phyloP scores from a whole-genome alignment of 306 rosid species.

The Pueraria montana region DNA sequence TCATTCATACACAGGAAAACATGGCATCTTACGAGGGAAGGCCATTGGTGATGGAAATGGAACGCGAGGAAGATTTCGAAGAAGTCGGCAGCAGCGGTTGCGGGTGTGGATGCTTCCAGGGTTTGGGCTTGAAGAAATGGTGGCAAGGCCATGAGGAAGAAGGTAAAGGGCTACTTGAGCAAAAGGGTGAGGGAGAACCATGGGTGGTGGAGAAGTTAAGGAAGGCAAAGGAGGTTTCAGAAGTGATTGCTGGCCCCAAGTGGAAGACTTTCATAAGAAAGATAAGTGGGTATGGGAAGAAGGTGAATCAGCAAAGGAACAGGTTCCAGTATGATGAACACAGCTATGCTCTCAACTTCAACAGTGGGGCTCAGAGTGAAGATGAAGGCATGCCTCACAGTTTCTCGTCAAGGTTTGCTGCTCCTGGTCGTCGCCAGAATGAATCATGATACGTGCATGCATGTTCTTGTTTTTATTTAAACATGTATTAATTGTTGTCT shows the following conservation, averaged over 20 bases:
- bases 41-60: constrained; percentile 54
- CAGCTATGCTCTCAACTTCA: constrained; percentile 82
- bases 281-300: constrained; percentile 57
- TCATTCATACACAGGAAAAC: not conserved
- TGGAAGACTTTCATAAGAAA: constrained; percentile 85
- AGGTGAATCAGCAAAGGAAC: constrained; percentile 34
- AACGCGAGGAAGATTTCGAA: constrained; percentile 44
- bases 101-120: constrained; percentile 64
- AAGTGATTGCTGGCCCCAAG: constrained; percentile 74
- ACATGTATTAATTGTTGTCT: not conserved
- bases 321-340: constrained; percentile 74
- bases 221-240: constrained; percentile 63
- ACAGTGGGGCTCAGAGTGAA: constrained; percentile 56
- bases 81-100: constrained; percentile 50
- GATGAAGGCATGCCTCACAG: constrained; percentile 58
- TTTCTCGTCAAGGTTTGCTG: constrained; percentile 66
- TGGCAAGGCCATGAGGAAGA: constrained; percentile 35
- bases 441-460: constrained; percentile 13
- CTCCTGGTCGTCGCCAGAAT: constrained; percentile 49
- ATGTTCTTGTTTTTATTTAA: not conserved
- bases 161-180: constrained; percentile 39
- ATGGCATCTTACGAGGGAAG: constrained; percentile 57
- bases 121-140: constrained; percentile 48
- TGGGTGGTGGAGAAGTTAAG: constrained; percentile 64
- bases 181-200: constrained; percentile 44